A percentile compares a stretch with the other conserved stretches of the same genome.
Conservation (phyloP, 495 filamentous ascomycete genomes). For the Hyphodiscus hymeniophilus region DNA sequence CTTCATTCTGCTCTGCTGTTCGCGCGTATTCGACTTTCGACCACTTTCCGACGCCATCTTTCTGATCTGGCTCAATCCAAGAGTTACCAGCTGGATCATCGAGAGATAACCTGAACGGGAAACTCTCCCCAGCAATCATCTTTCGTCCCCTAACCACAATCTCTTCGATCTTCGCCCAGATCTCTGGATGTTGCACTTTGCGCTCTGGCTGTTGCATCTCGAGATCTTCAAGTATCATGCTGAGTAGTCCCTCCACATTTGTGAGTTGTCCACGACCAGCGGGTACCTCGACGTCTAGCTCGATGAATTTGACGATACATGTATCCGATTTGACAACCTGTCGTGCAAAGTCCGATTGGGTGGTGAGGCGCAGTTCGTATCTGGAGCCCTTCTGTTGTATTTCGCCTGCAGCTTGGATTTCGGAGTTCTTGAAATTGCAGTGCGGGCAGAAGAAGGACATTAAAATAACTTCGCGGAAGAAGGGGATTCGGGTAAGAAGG, state of each 20-base stretch:
- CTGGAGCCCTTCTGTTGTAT: constrained; percentile 84
- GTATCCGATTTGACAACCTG: constrained; percentile 89
- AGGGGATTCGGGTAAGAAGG: constrained; percentile 84
- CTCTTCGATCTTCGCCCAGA: constrained; percentile 64
- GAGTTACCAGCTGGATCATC: constrained; percentile 97
- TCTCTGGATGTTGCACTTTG: constrained; percentile 63
- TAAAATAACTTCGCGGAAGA: constrained; percentile 92
- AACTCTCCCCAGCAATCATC: constrained; percentile 64
- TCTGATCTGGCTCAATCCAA: constrained; percentile 81
- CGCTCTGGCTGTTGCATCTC: constrained; percentile 65
- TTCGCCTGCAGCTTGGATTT: constrained; percentile 80
- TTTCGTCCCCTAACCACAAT: constrained; percentile 61
- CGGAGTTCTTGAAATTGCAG: constrained; percentile 82
- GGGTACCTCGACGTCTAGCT: constrained; percentile 86
- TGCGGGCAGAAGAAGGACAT: constrained; percentile 92
- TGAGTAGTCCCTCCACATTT: constrained; percentile 83
- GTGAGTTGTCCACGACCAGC: constrained; percentile 81
- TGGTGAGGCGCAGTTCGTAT: constrained; percentile 65
- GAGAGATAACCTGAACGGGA: constrained; percentile 79
- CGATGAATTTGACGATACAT: constrained; percentile 69
- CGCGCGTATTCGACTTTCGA: constrained; percentile 70
- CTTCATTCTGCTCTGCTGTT: constrained; percentile 75
- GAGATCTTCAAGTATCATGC: constrained; percentile 66
- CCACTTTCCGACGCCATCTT: constrained; percentile 74
- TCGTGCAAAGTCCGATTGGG: constrained; percentile 64